These are phyloP conservation scores for Candida gigantensis DNA, from an alignment of 1,139 yeast genomes.

Conservation along the genomic window DNA sequence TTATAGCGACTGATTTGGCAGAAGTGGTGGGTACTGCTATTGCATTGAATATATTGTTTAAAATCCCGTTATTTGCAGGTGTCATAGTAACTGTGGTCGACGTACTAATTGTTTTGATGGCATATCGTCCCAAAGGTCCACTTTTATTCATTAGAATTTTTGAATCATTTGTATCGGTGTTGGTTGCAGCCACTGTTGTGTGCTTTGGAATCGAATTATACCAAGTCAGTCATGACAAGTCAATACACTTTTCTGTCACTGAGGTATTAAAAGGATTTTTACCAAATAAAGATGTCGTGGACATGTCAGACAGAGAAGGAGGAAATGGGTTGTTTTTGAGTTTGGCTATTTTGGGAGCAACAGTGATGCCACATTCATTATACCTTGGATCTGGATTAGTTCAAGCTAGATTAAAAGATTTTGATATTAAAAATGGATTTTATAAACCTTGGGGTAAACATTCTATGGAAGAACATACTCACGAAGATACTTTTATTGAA, in stretches of 20 bases:
- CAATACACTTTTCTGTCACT: constrained; percentile 50
- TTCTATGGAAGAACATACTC: constrained; percentile 5
- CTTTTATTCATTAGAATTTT: constrained; percentile 76
- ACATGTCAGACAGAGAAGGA: constrained; percentile 59
- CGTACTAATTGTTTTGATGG: constrained; percentile 80
- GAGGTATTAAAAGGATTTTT: constrained; percentile 72
- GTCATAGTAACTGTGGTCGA: constrained; percentile 82
- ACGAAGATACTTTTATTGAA: constrained; percentile 7
- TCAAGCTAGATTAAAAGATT: constrained; percentile 83
- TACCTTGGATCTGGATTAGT: constrained; percentile 92
- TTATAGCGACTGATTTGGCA: constrained; percentile 89
- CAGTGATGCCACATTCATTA: constrained; percentile 96
- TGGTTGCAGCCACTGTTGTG: constrained; percentile 79
- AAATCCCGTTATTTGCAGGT: constrained; percentile 76
- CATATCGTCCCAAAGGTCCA: constrained; percentile 87
- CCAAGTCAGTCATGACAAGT: constrained; percentile 57
- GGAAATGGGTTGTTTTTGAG: constrained; percentile 76
- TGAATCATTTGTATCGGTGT: constrained; percentile 73
- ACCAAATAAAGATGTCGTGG: constrained; percentile 71
- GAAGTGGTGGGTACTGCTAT: constrained; percentile 95
- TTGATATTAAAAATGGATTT: constrained; percentile 66
- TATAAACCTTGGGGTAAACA: constrained; percentile 27
- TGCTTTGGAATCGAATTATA: constrained; percentile 83
- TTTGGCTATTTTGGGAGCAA: constrained; percentile 92
- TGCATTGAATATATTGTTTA: constrained; percentile 77